These are phyloP conservation scores for Funneliformis geosporum DNA, from an alignment of 192 early-diverging fungal species.

Conservation along the genomic window DNA sequence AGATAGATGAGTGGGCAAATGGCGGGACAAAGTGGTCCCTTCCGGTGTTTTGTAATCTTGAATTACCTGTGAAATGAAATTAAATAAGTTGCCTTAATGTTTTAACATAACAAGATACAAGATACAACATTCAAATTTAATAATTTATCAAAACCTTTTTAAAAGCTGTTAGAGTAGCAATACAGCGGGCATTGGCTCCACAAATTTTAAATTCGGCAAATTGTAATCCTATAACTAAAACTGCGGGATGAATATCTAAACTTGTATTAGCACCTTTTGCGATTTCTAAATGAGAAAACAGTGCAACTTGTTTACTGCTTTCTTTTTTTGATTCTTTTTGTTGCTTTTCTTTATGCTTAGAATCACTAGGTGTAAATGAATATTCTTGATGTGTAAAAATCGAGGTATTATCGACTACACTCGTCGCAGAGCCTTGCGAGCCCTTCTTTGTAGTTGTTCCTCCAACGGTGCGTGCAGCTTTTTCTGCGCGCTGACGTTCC, in stretches of 20 bases:
- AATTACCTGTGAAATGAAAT: slow-evolving; percentile 67
- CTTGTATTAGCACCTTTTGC: slow-evolving; percentile 55
- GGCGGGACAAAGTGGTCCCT: slow-evolving; percentile 73
- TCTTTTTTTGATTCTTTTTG: slow-evolving; percentile 34
- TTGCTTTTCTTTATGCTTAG: slow-evolving; percentile 31
- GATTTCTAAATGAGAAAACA: slow-evolving; percentile 77
- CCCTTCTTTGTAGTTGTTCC: no score
- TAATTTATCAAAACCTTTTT: slow-evolving; percentile 58
- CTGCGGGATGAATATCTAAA: slow-evolving; percentile 78
- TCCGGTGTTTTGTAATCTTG: slow-evolving; percentile 88
- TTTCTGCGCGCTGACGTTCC: no score
- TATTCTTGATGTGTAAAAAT: no score
- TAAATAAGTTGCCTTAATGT: neutral
- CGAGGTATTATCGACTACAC: no score
- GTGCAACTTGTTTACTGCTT: slow-evolving; percentile 54
- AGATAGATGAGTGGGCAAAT: slow-evolving; percentile 79
- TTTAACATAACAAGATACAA: no score
- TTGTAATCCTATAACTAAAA: slow-evolving; percentile 83
- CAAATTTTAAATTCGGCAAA: slow-evolving; percentile 83
- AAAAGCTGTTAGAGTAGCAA: slow-evolving; percentile 88
- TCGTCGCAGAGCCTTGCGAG: no score
- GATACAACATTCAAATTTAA: neutral
- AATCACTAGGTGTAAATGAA: no score
- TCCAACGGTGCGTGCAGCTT: no score
- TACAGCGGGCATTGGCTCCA: slow-evolving; percentile 88